Evolutionary conservation across 2,329 filamentous ascomycete species (phyloP).

Genomic region (Fusarium scirpi): DNA sequence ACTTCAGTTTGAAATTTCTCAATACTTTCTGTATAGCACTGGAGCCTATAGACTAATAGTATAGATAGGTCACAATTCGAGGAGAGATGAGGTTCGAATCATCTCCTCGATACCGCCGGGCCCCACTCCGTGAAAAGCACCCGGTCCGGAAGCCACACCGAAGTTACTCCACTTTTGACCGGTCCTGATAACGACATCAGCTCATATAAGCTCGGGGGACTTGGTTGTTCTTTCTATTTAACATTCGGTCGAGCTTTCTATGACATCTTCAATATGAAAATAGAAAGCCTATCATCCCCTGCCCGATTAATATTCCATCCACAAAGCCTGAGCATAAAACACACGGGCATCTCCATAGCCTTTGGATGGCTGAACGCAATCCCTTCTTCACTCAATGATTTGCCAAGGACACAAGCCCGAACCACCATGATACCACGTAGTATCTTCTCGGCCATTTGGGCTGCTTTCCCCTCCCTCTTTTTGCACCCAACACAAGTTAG

Average conservation of each 20-base stretch:
- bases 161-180: not conserved
- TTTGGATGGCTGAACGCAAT: not conserved
- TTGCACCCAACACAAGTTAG: not conserved
- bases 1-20: not conserved
- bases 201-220: not conserved
- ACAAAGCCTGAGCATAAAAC: too few species aligned
- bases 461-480: too few species aligned
- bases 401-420: not conserved
- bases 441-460: not conserved
- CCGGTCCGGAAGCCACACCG: not conserved
- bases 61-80: not conserved
- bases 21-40: not conserved
- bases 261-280: not conserved
- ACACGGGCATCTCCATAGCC: not conserved
- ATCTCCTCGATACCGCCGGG: not conserved
- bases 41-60: not conserved
- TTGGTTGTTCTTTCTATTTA: not conserved
- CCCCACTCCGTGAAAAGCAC: not conserved
- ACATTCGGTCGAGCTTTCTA: not conserved
- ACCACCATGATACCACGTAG: rapidly evolving
- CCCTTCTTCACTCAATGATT: not conserved
- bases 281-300: not conserved
- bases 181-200: not conserved
- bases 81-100: not conserved
- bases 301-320: not conserved